Evolutionary conservation across 352 stramenopile genomes (phyloP).

Genomic region (Phytophthora pluvialis): DNA sequence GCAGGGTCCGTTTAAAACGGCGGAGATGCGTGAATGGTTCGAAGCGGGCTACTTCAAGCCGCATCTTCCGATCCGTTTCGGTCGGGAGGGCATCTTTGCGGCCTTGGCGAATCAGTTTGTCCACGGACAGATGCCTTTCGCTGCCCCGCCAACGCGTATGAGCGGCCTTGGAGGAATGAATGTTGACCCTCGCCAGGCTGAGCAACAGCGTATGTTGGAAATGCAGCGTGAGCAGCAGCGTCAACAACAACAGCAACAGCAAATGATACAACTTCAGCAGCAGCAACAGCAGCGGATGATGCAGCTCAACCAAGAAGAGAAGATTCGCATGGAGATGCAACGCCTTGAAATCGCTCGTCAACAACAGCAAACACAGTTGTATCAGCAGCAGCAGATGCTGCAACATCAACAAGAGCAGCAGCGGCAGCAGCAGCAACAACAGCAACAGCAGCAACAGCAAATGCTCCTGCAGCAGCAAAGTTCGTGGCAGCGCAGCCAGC

Average conservation of each 20-base stretch:
- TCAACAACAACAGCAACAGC: constrained; percentile 48
- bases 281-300: constrained; percentile 80
- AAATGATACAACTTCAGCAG: constrained; percentile 69
- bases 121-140: constrained; percentile 76
- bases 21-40: constrained; percentile 91
- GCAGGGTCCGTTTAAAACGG: constrained; percentile 86
- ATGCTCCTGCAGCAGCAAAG: constrained; percentile 78
- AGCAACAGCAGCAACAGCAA: constrained; percentile 76
- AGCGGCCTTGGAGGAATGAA: constrained; percentile 24
- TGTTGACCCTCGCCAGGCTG: constrained; percentile 39
- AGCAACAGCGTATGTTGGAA: constrained; percentile 67
- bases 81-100: constrained; percentile 74
- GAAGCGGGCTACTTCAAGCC: constrained; percentile 91
- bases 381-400: constrained; percentile 72
- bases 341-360: constrained; percentile 74
- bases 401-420: constrained; percentile 72
- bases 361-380: constrained; percentile 63
- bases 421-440: constrained; percentile 72
- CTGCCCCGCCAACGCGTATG: constrained; percentile 36
- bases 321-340: constrained; percentile 87
- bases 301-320: constrained; percentile 60
- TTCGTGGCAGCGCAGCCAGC: constrained; percentile 78
- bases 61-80: constrained; percentile 87
- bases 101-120: constrained; percentile 79
- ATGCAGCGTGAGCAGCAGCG: constrained; percentile 67